Evolutionary conservation across 176 grass and related monocot species (phyloP), one percentile per base, ranked within the genome.

Genomic region (Avena atlantica): DNA sequence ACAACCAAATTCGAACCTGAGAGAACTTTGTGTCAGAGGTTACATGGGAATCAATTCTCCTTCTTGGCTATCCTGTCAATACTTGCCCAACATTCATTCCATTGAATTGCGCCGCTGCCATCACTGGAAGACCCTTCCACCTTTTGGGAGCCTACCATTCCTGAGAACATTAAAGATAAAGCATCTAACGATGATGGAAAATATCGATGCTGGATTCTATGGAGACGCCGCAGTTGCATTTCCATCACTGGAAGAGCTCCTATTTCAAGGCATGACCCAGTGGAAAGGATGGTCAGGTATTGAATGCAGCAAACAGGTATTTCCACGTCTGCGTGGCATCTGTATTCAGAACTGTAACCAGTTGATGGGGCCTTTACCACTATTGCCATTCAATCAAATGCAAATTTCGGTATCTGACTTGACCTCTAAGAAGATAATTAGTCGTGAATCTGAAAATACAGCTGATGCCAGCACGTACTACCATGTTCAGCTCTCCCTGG

Each of bases 11-110:
- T 4, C 12, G 29, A 91, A 91, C 61, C 71, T 91, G 20, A 87
- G 29, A 29, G 85, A 81, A 78, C 74, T 91, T 17, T 20, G 9
- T 73, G 79, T 85, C 52, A 69, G 0, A 52, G 2, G 75, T n/a
- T 91, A 88, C 49, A 87, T 65, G 84, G 89, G 86, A 13, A 34
- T 23, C 24, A 77, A 4, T 2, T 84, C 85, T 56, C 89, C 89
- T 61, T 1, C 4, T 74, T 88, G 86, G 89, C 31, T 91, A 25
- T 52, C 14, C 14, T 64, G 23, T 27, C 44, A 81, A 49, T 59
- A 24, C 10, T 6, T 76, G 34, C 20, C 53, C 14, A 91, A 87
- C 37, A 86, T 91, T 60, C 71, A 57, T 31, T 59, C 4, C 50
- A 84, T 91, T 45, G 80, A 84, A 51, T 4, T 91, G 15, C 20